phyloP scores from a whole-genome alignment of 352 stramenopile genomes.

The Phytopythium sindhum region DNA sequence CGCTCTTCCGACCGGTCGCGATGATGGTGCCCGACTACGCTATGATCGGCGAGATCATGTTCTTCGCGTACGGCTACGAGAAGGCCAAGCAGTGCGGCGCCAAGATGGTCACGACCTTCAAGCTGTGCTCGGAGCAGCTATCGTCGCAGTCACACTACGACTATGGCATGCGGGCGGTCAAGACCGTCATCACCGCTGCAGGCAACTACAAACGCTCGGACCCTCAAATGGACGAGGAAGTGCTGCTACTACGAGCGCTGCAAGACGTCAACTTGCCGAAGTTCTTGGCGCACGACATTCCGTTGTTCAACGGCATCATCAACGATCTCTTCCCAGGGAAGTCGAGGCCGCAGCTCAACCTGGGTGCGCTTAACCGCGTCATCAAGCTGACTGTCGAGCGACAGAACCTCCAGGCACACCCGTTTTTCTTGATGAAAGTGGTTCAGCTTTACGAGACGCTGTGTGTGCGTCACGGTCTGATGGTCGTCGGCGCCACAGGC shows the following conservation, averaged over 20 bases:
- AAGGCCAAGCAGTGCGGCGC: conserved; percentile 40
- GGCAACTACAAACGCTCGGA: conserved; percentile 91
- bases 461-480: conserved; percentile 93
- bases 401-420: conserved; percentile 81
- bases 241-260: conserved; percentile 90
- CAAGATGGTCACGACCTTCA: conserved; percentile 90
- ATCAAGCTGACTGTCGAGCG: conserved; percentile 88
- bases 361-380: conserved; percentile 81
- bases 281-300: conserved; percentile 94
- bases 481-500: conserved; percentile 92
- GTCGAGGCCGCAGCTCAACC: conserved; percentile 82
- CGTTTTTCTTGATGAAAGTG: conserved; percentile 93
- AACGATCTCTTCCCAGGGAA: conserved; percentile 94
- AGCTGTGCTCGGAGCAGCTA: conserved; percentile 88
- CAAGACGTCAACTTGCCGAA: conserved; percentile 96
- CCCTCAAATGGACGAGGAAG: conserved; percentile 91
- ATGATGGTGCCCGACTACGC: conserved; percentile 93
- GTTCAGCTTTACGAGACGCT: conserved; percentile 96
- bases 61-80: conserved; percentile 84
- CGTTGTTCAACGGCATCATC: conserved; percentile 95
- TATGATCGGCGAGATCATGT: conserved; percentile 90
- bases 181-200: conserved; percentile 87
- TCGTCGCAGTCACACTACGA: conserved; percentile 90
- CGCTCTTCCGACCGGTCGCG: conserved; percentile 83
- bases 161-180: conserved; percentile 90